phyloP scores from a whole-genome alignment of 352 stramenopile species.

The Phytophthora tentaculata region DNA sequence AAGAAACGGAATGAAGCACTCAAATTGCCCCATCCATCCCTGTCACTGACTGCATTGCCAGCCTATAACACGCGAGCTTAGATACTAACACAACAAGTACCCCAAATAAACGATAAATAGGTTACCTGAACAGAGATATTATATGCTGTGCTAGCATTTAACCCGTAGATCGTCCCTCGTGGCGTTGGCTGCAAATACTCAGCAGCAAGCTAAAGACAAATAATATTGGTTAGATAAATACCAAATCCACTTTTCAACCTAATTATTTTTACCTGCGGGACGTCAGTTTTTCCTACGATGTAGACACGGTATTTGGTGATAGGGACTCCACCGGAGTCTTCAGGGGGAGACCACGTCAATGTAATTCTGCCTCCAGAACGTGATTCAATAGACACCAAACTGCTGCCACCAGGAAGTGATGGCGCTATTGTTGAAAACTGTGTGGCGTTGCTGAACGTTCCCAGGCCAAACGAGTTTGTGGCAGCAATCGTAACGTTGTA shows the following conservation, averaged over 20 bases:
- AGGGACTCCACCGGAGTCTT: slow-evolving; percentile 56
- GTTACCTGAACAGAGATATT: slow-evolving; percentile 58
- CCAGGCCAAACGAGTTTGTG: slow-evolving; percentile 32
- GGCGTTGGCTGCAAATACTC: slow-evolving; percentile 23
- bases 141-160: slow-evolving; percentile 49
- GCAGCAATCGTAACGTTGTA: slow-evolving; percentile 58
- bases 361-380: slow-evolving; percentile 48
- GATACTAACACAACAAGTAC: neutral
- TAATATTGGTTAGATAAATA: neutral
- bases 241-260: neutral
- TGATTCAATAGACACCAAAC: slow-evolving; percentile 19
- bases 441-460: slow-evolving; percentile 40
- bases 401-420: slow-evolving; percentile 42
- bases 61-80: slow-evolving; percentile 32
- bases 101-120: neutral
- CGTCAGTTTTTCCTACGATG: slow-evolving; percentile 7
- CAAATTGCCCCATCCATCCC: slow-evolving; percentile 53
- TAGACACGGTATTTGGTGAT: slow-evolving; percentile 73
- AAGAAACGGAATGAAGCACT: slow-evolving; percentile 40
- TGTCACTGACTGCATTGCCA: slow-evolving; percentile 42
- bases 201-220: slow-evolving; percentile 19
- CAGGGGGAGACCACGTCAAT: slow-evolving; percentile 48
- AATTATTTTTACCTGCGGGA: slow-evolving; percentile 24
- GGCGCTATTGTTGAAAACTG: slow-evolving; percentile 48
- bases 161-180: slow-evolving; percentile 23